phyloP scores from a whole-genome alignment of 352 stramenopile genomes.

The Globisporangium megalacanthum region DNA sequence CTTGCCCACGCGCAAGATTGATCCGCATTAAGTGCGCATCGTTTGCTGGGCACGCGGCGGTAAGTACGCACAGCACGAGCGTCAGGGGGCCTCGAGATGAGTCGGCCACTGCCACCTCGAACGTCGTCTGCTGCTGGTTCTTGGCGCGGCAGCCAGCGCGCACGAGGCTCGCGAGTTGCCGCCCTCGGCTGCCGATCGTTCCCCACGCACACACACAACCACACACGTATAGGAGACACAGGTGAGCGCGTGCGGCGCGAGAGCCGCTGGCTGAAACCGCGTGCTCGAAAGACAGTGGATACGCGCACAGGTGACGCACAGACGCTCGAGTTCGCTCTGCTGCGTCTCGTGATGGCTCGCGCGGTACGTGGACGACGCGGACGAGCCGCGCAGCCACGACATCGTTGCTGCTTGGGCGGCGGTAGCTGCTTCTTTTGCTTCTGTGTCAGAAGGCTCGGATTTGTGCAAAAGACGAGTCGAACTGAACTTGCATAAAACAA shows the following conservation, averaged over 20 bases:
- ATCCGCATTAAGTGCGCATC: no score
- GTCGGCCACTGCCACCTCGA: constrained; percentile 65
- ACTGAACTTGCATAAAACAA: no score
- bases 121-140: constrained; percentile 83
- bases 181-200: constrained; percentile 38
- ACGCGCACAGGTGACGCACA: constrained; percentile 32
- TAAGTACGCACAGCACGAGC: constrained; percentile 37
- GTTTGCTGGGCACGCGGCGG: no score
- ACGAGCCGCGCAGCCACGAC: constrained; percentile 57
- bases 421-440: background rate
- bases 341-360: constrained; percentile 59
- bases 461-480: no score
- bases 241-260: no score
- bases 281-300: background rate
- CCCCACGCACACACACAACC: background rate
- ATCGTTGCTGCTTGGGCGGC: constrained; percentile 16
- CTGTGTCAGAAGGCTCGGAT: background rate
- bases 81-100: constrained; percentile 42
- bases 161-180: constrained; percentile 77
- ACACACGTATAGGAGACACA: no score
- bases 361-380: constrained; percentile 23
- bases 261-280: background rate
- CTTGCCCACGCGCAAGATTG: background rate
- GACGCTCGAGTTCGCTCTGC: constrained; percentile 72
- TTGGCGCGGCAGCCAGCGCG: constrained; percentile 73